Conservation (phyloP, 1,139 yeast species). For the Taiozyma sp. region DNA sequence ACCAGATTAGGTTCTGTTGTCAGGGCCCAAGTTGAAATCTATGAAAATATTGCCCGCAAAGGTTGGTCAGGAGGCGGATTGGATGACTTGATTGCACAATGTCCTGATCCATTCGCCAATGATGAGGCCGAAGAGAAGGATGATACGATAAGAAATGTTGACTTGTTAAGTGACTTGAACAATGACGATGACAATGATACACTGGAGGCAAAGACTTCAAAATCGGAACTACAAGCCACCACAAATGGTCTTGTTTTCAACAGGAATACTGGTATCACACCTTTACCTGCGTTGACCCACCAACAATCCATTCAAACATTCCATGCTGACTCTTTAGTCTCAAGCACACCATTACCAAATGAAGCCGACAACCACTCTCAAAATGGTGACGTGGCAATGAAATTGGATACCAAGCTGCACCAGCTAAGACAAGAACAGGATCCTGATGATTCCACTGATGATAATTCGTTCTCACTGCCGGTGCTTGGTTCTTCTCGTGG, state of each 20-base stretch:
- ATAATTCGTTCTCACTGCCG: constrained; percentile 29
- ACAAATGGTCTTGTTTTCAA: neutral
- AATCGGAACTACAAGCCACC: neutral
- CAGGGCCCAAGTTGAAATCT: constrained; percentile 75
- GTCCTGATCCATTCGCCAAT: constrained; percentile 46
- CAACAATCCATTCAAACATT: neutral
- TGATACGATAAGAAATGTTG: constrained; percentile 6
- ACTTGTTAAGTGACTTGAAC: neutral
- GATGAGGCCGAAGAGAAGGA: neutral
- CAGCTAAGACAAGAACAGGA: neutral
- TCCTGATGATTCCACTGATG: constrained; percentile 13
- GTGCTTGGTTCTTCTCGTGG: constrained; percentile 22
- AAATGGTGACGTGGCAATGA: neutral
- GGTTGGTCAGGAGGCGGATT: constrained; percentile 89
- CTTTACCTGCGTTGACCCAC: constrained; percentile 2
- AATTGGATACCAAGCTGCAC: neutral
- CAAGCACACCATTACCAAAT: neutral
- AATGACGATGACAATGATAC: neutral
- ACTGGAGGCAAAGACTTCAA: neutral
- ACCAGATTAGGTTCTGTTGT: constrained; percentile 59
- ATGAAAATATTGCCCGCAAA: constrained; percentile 76
- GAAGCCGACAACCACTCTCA: neutral
- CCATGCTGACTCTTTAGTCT: neutral
- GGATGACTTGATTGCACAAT: constrained; percentile 54
- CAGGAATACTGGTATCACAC: neutral